phyloP scores from a whole-genome alignment of 176 grass and related monocot species.

The Poa pratensis region DNA sequence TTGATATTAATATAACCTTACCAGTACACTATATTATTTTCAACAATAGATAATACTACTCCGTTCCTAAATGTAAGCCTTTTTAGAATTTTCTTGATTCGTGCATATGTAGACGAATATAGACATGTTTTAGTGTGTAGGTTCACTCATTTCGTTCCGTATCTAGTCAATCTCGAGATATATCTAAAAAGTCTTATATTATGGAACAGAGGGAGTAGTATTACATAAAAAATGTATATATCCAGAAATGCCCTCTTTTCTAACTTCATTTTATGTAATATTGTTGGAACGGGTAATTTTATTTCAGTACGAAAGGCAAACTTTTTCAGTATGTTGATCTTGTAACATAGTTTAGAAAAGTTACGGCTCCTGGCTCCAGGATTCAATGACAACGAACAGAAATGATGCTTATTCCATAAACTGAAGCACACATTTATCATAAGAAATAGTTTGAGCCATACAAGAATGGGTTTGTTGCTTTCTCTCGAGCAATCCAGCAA shows the following conservation, averaged over 20 bases:
- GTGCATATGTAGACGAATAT: no score
- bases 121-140: no score
- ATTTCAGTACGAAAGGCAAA: neutral
- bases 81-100: no score
- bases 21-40: neutral
- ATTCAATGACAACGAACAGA: neutral
- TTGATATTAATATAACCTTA: neutral
- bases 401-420: neutral
- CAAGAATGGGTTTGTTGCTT: slow-evolving; percentile 63
- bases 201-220: neutral
- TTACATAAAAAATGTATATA: neutral
- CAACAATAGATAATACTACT: neutral
- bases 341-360: neutral
- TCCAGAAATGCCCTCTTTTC: neutral
- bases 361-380: neutral
- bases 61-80: no score
- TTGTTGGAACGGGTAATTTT: slow-evolving; percentile 1
- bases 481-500: slow-evolving; percentile 53
- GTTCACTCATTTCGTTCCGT: no score
- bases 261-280: slow-evolving; percentile 10
- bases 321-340: neutral
- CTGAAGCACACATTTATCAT: neutral
- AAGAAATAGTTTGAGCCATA: slow-evolving; percentile 46
- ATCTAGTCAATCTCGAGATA: no score
- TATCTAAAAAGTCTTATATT: no score